Evolutionary conservation across 768 basidiomycete genomes (phyloP).

Genomic region (Calocera cornea): DNA sequence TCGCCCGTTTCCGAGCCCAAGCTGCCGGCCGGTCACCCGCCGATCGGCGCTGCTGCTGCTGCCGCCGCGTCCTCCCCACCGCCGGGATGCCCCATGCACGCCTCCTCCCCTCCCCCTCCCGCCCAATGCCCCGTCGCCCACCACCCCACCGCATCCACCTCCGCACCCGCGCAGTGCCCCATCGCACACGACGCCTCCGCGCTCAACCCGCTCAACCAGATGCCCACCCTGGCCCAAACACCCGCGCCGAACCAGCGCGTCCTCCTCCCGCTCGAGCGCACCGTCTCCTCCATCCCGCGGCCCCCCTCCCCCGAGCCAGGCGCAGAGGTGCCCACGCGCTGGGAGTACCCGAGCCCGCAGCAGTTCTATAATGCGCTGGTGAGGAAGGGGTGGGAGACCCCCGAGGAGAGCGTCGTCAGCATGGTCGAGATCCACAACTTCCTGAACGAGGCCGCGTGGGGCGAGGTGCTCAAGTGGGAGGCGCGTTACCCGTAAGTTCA

Average conservation of each 20-base stretch:
- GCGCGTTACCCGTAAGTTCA: constrained; percentile 45
- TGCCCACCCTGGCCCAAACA: constrained; percentile 68
- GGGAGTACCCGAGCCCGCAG: constrained; percentile 97
- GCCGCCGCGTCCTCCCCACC: too few species aligned
- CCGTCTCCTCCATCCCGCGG: constrained; percentile 76
- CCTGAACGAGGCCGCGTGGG: constrained; percentile 92
- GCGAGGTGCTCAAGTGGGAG: constrained; percentile 90
- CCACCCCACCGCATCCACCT: constrained; percentile 5
- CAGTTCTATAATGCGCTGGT: constrained; percentile 97
- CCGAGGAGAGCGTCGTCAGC: constrained; percentile 86
- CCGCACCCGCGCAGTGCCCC: constrained; percentile 26
- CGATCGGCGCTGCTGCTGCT: background rate
- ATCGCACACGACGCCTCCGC: constrained; percentile 25
- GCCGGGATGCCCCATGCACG: constrained; percentile 22
- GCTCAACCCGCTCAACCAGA: constrained; percentile 69
- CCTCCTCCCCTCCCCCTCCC: constrained; percentile 5
- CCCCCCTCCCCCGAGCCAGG: constrained; percentile 25
- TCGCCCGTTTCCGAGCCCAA: background rate
- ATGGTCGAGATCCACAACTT: constrained; percentile 99
- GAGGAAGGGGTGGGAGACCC: constrained; percentile 93
- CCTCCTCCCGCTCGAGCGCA: constrained; percentile 58
- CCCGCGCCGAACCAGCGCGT: constrained; percentile 43
- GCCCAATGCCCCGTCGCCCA: constrained; percentile 9
- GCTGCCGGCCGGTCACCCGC: background rate
- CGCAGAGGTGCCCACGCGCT: constrained; percentile 28